phyloP scores from a whole-genome alignment of 805 yeast genomes.

The Saccharomyces eubayanus region DNA sequence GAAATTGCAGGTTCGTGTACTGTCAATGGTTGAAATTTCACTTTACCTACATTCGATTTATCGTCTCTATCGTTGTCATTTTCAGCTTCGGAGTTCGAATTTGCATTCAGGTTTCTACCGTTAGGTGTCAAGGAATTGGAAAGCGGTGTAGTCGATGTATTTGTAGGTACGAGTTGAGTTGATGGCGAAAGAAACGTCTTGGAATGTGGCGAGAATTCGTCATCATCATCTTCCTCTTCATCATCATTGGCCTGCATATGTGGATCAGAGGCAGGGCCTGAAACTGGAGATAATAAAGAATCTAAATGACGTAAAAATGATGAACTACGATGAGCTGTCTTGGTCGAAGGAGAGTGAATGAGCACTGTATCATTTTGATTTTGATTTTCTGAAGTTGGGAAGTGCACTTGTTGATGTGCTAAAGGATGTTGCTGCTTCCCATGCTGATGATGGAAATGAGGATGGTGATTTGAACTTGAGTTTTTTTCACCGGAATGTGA shows the following conservation, averaged over 20 bases:
- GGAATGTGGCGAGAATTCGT: not conserved
- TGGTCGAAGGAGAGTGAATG: conserved; percentile 9
- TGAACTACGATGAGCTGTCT: conserved; percentile 14
- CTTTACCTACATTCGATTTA: conserved; percentile 12
- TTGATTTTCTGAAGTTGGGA: not conserved
- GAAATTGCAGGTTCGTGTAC: conserved; percentile 36
- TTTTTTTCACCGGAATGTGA: not conserved
- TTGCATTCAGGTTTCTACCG: not conserved
- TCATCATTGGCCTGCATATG: not conserved
- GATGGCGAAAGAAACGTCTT: not conserved
- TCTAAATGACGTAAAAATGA: conserved; percentile 34
- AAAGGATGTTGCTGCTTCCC: not conserved
- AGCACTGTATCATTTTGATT: conserved; percentile 10
- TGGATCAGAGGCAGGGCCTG: not conserved
- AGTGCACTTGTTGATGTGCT: not conserved
- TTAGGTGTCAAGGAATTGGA: not conserved
- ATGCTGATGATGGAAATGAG: not conserved
- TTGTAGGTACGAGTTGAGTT: not conserved
- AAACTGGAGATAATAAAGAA: conserved; percentile 23
- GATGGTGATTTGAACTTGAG: not conserved
- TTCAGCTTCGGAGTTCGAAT: not conserved
- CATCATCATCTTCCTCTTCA: not conserved
- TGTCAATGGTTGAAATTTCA: conserved; percentile 31
- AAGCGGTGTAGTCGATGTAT: not conserved
- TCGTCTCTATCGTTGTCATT: not conserved